Conservation (phyloP, 768 basidiomycete genomes). For the Leccinum variicolor region DNA sequence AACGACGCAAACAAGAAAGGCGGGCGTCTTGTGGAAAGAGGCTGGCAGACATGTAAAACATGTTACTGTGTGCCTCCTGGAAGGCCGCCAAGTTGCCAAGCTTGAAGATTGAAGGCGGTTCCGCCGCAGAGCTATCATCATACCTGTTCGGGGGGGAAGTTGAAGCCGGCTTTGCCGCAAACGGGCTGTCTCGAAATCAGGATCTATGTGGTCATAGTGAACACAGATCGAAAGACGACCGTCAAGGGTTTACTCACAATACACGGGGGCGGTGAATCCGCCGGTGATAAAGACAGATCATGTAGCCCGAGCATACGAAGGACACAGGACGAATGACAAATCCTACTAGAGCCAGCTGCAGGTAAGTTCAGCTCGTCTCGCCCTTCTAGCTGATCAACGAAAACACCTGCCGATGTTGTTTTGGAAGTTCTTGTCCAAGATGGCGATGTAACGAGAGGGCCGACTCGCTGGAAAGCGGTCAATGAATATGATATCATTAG, state of each 20-base stretch:
- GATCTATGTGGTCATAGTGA: constrained; percentile 38
- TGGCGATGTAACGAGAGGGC: constrained; percentile 55
- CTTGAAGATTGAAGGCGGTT: constrained; percentile 23
- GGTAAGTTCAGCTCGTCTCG: not conserved
- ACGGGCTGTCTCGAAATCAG: constrained; percentile 43
- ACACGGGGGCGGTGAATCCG: constrained; percentile 40
- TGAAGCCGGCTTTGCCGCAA: constrained; percentile 50
- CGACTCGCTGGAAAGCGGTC: constrained; percentile 41
- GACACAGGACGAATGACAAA: constrained; percentile 49
- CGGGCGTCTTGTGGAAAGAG: constrained; percentile 63
- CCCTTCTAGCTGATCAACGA: not conserved
- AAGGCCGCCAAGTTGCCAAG: constrained; percentile 37
- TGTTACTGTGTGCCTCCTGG: constrained; percentile 23
- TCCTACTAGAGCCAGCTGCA: constrained; percentile 37
- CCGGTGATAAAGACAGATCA: constrained; percentile 54
- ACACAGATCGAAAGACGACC: not conserved
- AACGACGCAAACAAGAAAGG: constrained; percentile 70
- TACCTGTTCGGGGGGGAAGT: constrained; percentile 38
- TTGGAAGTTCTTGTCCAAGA: constrained; percentile 37
- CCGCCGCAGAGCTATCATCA: constrained; percentile 36
- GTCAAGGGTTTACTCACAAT: constrained; percentile 39
- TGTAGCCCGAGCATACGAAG: constrained; percentile 51
- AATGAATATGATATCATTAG: not conserved
- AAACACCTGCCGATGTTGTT: constrained; percentile 27
- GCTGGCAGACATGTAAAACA: constrained; percentile 49